Evolutionary conservation across 768 basidiomycete genomes (phyloP).

Genomic region (Tubosaeta brunneosetosa): DNA sequence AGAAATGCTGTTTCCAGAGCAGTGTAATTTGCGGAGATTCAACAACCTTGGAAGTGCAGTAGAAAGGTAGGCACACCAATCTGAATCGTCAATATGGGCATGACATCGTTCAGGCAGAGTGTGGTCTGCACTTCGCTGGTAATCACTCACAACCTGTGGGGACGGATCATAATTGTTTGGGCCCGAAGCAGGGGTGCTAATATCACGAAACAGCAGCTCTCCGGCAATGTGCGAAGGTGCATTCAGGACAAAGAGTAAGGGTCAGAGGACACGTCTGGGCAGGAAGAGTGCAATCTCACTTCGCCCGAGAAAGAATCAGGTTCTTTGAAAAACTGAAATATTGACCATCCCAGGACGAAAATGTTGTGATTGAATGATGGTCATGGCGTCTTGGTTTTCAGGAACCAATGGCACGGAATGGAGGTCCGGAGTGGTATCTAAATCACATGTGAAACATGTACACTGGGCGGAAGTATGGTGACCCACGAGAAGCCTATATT

Average conservation of each 20-base stretch:
- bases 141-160: constrained; percentile 5
- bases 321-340: constrained; percentile 29
- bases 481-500: constrained; percentile 56
- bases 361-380: constrained; percentile 48
- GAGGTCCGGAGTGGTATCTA: constrained; percentile 47
- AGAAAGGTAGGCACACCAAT: constrained; percentile 39
- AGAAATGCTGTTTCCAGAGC: constrained; percentile 42
- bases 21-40: constrained; percentile 56
- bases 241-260: constrained; percentile 60
- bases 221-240: constrained; percentile 66
- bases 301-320: constrained; percentile 55
- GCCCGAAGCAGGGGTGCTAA: constrained; percentile 38
- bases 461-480: constrained; percentile 58
- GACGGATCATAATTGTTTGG: constrained; percentile 14
- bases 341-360: constrained; percentile 55
- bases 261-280: constrained; percentile 59
- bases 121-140: constrained; percentile 61
- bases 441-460: no score
- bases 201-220: constrained; percentile 58
- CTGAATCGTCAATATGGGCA: constrained; percentile 57
- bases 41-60: constrained; percentile 51
- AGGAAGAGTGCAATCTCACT: constrained; percentile 61
- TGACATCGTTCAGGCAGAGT: constrained; percentile 40
- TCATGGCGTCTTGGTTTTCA: constrained; percentile 63
- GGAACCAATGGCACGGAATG: constrained; percentile 62